Evolutionary conservation across 495 filamentous ascomycete species (phyloP).

Genomic region (Collariella sp.): DNA sequence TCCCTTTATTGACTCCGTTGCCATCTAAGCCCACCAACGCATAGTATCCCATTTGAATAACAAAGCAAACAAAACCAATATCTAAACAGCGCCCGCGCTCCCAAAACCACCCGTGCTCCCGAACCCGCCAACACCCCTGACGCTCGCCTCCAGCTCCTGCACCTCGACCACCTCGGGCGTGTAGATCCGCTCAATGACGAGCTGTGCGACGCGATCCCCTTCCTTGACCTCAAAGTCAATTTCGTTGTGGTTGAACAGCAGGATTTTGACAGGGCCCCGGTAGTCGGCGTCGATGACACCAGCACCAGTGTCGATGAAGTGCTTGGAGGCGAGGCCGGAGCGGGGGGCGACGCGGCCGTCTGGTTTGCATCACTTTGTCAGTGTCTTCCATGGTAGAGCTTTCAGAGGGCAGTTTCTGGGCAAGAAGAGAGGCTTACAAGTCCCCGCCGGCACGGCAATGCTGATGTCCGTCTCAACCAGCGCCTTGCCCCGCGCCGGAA

Average conservation of each 20-base stretch:
- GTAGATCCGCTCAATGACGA: slow-evolving; percentile 87
- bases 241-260: slow-evolving; percentile 87
- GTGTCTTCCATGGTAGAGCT: no score
- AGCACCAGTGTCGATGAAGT: slow-evolving; percentile 90
- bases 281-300: slow-evolving; percentile 98
- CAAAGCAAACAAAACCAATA: background rate
- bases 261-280: slow-evolving; percentile 82
- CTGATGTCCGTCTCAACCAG: slow-evolving; percentile 84
- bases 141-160: slow-evolving; percentile 79
- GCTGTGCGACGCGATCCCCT: slow-evolving; percentile 86
- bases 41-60: background rate
- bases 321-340: slow-evolving; percentile 82
- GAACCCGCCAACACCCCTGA: slow-evolving; percentile 84
- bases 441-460: slow-evolving; percentile 79
- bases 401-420: background rate
- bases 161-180: slow-evolving; percentile 88
- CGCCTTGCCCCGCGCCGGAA: slow-evolving; percentile 75
- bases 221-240: slow-evolving; percentile 71
- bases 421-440: slow-evolving; percentile 53
- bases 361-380: slow-evolving; percentile 21
- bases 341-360: slow-evolving; percentile 90
- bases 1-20: background rate
- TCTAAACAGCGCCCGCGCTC: slow-evolving; percentile 28
- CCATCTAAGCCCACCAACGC: background rate
- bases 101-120: slow-evolving; percentile 66